Base-by-base conservation (phyloP, 2,329 filamentous ascomycete genomes). In the Helotiales sp. region DNA sequence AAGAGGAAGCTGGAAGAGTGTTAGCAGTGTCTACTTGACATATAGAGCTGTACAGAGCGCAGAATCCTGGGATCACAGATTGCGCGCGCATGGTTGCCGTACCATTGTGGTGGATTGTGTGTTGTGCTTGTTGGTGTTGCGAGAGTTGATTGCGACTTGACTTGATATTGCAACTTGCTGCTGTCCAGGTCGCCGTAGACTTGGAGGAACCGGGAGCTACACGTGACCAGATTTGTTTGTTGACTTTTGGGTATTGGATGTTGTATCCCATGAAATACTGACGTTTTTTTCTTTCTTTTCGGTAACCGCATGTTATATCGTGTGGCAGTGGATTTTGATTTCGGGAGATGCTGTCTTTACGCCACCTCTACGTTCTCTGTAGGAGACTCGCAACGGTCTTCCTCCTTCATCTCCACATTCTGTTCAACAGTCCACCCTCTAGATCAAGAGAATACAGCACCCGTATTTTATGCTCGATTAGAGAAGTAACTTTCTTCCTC, bases 1-100 rank as follows among this genome's bases (percentile, higher is more conserved):
- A 79, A 91, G 85, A 72, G 89, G 89, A 73, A 91, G 79, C 89
- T 91, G 59, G 28, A 32, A 13, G 6, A 28, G 28, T 17, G n/a
- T 57, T 32, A 54, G 43, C 52, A 24, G 11, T 40, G 30, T 26
- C 26, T n/a, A n/a, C 10, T 37, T 20, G n/a, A 7, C 5, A 17
- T 20, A 6, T n/a, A 61, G 24, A 10, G 13, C 17, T 15, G 28
- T 11, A 34, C 17, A 43, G 6, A 30, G 17, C 28, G 20, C 20
- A 20, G 6, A 1, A 2, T 20, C 2, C 7, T 57, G 20, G 4
- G 2, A 34, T 24, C 3, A 13, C 1, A 17, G 3, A 17, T 22
- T 24, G 32, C 49, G 32, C 20, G 17, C 3, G 32, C 20, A 26
- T 8, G 11, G 10, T 15, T 13, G 7, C 24, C 54, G 6, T 57